Evolutionary conservation across 2,329 filamentous ascomycete species (phyloP), one percentile per base, ranked within the genome.

Genomic region (Penicillium sp.): DNA sequence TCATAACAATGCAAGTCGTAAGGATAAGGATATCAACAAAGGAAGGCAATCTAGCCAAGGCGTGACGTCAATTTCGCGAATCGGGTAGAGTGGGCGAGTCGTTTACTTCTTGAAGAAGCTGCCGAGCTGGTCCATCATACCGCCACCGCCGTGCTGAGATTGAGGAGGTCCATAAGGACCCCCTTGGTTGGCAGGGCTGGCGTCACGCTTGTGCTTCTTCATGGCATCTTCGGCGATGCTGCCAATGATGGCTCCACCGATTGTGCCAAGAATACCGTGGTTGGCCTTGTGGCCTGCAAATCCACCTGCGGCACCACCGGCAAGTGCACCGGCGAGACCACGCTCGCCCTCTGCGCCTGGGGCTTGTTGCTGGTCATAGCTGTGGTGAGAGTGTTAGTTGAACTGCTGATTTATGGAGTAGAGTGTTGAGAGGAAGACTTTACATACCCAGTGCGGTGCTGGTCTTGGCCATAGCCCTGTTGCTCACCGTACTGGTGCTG

Each of bases 241-340:
- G 41, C 73, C 73, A 6, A 72, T 63, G 52, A 76, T 71, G 29
- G 73, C 73, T 37, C 73, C 73, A 49, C 72, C 73, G 37, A 76
- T 65, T 5, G 73, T 68, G 49, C 73, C 73, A 43, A 76, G 66
- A 57, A 76, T 61, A 28, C 73, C 73, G 61, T 76, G 73, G 53
- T 71, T 65, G 52, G 68, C 71, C 60, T 76, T 71, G 65, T 73
- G 68, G 48, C 73, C 73, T 24, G 65, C 69, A 43, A 67, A 75
- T 32, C 68, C 73, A 47, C 73, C 73, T n/a, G 71, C 66, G 8
- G 71, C 62, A 54, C 72, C 73, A 48, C 73, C 73, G 28, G 72
- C 72, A 39, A 75, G 52, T 12, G 73, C 73, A 35, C 73, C 73
- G 44, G 69, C 66, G 13, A 76, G 62, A 51, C 73, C 73, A 56